Base-by-base conservation (phyloP, 345 rosid genomes). In the Arabis alpina region DNA sequence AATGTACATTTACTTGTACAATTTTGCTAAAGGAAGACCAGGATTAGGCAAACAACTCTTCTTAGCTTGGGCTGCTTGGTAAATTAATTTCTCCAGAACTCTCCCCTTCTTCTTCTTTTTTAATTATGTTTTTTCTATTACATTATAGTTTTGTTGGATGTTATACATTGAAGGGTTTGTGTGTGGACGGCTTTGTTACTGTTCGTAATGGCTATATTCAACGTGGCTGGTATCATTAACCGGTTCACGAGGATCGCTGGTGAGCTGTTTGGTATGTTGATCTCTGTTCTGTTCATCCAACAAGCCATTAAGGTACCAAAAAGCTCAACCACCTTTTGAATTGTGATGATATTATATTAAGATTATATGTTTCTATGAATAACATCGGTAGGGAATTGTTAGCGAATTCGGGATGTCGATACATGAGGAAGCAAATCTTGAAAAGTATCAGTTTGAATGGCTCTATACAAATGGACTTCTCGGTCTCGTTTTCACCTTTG, bases 31-130 rank as follows among this genome's bases (percentile, higher is more conserved):
- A 75, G 84, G 74, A 44, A 84, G 82, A 47, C 78, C 82, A 40
- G 87, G 71, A 60, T 57, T 92, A 70, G 98, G 94, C 1, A 70
- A 78, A 11, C 72, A 87, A 52, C 86, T 92, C 47, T 86, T 70
- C 89, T 78, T 92, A 68, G 92, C 96, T 66, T 92, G 98, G 98
- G 77, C 81, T 69, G 96, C 88, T 80, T 92, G 96, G 98, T 88
- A 80, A 19, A 51, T 19, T 9, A 28, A 51, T 19, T 9, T 44
- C 61, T 42, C 15, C 68, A 4, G 51, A 3, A 6, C 24, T 51
- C 0, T 12, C 19, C 24, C 52, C 3, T 6, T 34, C 37, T 34
- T 5, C 4, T 28, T 34, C 8, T 6, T 34, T 34, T 6, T 34
- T 34, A 34, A 34, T 34, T 5, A 34, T 64, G 8, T 39, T 11